Percentiles rank a stretch among this genome's conserved stretches.
phyloP scores from a whole-genome alignment of 2,329 filamentous ascomycete species.

The Fusarium sp. region DNA sequence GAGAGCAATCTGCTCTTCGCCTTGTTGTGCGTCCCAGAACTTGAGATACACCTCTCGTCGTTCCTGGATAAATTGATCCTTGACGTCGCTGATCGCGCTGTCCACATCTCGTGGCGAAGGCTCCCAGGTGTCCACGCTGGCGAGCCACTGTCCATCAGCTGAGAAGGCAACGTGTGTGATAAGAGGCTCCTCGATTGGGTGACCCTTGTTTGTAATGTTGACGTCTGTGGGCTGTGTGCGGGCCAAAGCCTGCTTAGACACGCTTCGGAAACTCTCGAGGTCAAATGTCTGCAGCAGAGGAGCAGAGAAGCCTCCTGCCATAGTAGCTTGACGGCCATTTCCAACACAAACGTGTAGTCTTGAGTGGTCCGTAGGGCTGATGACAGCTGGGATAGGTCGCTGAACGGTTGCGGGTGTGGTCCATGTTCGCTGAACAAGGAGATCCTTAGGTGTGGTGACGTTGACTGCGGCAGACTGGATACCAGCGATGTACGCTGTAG shows the following conservation, averaged over 20 bases:
- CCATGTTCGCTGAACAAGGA: conserved; percentile 66
- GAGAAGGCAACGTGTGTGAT: conserved; percentile 82
- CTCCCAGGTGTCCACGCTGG: conserved; percentile 91
- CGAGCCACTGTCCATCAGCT: conserved; percentile 87
- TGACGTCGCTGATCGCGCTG: conserved; percentile 54
- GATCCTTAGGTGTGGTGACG: conserved; percentile 64
- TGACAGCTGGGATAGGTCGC: conserved; percentile 68
- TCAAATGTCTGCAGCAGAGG: conserved; percentile 86
- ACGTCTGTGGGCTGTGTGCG: conserved; percentile 88
- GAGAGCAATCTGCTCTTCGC: conserved; percentile 75
- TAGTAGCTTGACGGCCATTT: conserved; percentile 68
- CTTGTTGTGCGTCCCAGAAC: conserved; percentile 81
- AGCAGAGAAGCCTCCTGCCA: conserved; percentile 65
- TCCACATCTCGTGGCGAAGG: conserved; percentile 78
- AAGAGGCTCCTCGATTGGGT: conserved; percentile 80
- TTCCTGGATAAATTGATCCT: conserved; percentile 62
- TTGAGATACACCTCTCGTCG: conserved; percentile 85
- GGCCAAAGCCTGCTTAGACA: conserved; percentile 89
- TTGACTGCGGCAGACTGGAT: conserved; percentile 76
- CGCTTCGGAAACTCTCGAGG: conserved; percentile 79
- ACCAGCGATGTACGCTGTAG: conserved; percentile 85
- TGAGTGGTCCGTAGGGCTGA: conserved; percentile 73
- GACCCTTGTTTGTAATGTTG: conserved; percentile 79
- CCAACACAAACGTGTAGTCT: conserved; percentile 77
- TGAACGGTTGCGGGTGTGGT: conserved; percentile 59